Base-by-base conservation (phyloP, 495 filamentous ascomycete genomes). In the Pyrenula massariospora region DNA sequence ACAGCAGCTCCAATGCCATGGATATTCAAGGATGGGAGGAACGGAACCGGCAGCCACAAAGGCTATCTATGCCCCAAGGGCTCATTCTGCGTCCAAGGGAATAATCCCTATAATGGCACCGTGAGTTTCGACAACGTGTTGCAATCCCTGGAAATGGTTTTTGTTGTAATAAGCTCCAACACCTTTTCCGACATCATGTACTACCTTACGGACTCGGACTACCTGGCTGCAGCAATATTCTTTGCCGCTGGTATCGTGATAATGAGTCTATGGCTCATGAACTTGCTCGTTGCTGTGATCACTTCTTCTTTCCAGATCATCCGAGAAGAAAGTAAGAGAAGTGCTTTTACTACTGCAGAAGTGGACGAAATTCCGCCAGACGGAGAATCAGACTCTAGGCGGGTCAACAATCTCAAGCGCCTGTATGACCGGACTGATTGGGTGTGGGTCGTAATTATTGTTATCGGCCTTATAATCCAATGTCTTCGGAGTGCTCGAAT, bases 251-350 rank as follows among this genome's bases (percentile, higher is more conserved):
- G 88, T 1, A 86, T 95, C 64, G 83, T 99, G 50, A 89, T 99
- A 63, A 80, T 99, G 78, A 93, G 86, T 72, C 77, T 99, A 31
- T 99, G 93, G 93, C 78, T 99, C 64, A 89, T 92, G 57, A 96
- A 96, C 69, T 80, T 99, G 72, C 76, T 99, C 23, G 93, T 99
- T 65, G 93, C 93, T 11, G 94, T 99, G 56, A 99, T 99, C 63
- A 99, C 93, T 0, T 93, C 92, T 22, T 95, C 93, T 8, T 97
- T 99, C 65, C 94, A 99, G 68, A 88, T 99, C 59, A 99, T 97
- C 61, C 82, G 93, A 59, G 93, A 99, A 70, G 93, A 99, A 67
- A 94, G 90, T 70, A 88, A 87, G 68, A 83, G 84, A 50, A 96
- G 91, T 70, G 91, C 93, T 10, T 99, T 99, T 68, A 88, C 92